Evolutionary conservation across 495 filamentous ascomycete genomes (phyloP).

Genomic region (Neurospora sublineolata): DNA sequence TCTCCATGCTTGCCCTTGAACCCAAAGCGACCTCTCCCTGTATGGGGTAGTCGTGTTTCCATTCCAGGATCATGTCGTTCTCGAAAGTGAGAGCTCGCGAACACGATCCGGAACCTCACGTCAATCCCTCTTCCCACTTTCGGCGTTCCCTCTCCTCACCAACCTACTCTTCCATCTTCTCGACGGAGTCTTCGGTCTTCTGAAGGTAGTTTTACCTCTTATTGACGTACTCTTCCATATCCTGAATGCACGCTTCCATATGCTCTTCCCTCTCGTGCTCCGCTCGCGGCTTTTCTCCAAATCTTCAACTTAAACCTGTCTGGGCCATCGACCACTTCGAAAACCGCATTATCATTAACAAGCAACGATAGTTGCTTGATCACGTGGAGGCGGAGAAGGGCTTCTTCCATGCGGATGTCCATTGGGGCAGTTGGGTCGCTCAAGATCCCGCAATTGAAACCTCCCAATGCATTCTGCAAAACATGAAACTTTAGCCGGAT

Average conservation of each 20-base stretch:
- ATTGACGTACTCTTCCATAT: no score
- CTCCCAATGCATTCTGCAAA: no score
- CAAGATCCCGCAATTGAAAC: no score
- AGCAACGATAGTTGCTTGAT: background rate
- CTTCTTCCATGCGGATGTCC: background rate
- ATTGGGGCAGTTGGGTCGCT: background rate
- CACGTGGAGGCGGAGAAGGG: background rate
- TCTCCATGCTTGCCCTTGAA: background rate
- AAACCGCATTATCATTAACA: background rate
- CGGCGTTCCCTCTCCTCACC: background rate
- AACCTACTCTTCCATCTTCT: background rate
- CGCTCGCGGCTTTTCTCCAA: background rate
- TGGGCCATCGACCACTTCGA: background rate
- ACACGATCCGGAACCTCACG: background rate
- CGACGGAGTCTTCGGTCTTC: no score
- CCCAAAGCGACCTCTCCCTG: background rate
- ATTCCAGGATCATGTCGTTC: background rate
- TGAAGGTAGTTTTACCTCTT: no score
- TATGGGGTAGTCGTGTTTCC: background rate
- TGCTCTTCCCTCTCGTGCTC: background rate
- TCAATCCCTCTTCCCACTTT: background rate
- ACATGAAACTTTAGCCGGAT: no score
- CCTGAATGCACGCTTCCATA: no score
- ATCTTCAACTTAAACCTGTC: background rate
- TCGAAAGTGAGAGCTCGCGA: background rate